Percentiles rank a stretch among this genome's conserved stretches.
Conservation (phyloP, 1,284 basidiomycete genomes). For the Peniophora sp. region DNA sequence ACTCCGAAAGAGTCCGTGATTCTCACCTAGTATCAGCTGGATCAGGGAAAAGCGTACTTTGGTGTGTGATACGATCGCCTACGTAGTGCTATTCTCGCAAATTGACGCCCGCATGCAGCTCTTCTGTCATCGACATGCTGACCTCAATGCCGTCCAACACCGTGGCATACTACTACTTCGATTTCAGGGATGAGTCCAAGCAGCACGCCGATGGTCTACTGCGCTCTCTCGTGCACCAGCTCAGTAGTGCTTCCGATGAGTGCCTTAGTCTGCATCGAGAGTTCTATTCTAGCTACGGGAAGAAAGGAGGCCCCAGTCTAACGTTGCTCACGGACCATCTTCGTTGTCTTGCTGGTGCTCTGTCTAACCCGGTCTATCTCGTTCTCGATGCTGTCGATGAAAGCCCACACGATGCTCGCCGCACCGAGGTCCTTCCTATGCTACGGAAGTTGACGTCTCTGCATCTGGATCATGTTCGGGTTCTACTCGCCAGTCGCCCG, state of each 20-base stretch:
- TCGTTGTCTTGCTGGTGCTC: neutral
- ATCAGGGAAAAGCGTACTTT: slow-evolving; percentile 6
- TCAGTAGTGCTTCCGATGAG: slow-evolving; percentile 2
- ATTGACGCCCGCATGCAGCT: slow-evolving; percentile 3
- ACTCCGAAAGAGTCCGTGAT: neutral
- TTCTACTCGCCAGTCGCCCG: slow-evolving; percentile 3
- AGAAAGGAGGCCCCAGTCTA: neutral
- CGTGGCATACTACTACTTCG: slow-evolving; percentile 7
- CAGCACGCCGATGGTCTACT: slow-evolving; percentile 3
- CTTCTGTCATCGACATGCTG: slow-evolving; percentile 5
- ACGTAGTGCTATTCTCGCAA: neutral
- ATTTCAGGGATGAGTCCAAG: slow-evolving; percentile 6
- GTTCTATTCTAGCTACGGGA: slow-evolving; percentile 3
- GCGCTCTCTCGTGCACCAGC: slow-evolving; percentile 4
- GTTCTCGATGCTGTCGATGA: slow-evolving; percentile 7
- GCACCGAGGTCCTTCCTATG: neutral
- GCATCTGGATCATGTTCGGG: slow-evolving; percentile 3
- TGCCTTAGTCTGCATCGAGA: neutral
- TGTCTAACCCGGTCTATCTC: slow-evolving; percentile 2
- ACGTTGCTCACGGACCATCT: neutral
- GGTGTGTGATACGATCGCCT: neutral
- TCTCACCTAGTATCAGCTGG: slow-evolving; percentile 3
- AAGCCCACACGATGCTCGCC: neutral
- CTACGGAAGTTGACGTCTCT: neutral
- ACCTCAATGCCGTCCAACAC: neutral